Percentiles rank a stretch among this genome's conserved stretches.
phyloP scores from a whole-genome alignment of 768 basidiomycete genomes.

The Lactarius evosmus region DNA sequence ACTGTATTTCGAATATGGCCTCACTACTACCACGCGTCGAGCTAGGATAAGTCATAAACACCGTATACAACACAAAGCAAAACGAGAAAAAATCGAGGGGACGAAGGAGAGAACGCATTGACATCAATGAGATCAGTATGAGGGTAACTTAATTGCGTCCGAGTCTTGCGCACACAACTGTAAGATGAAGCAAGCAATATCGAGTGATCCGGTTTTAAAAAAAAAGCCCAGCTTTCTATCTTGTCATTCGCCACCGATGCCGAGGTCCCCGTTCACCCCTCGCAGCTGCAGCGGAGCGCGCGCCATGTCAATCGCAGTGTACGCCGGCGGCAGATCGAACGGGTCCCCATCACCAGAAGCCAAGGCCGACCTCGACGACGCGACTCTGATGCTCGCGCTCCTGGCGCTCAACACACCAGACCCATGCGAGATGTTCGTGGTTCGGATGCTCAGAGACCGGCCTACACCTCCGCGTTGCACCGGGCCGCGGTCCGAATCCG shows the following conservation, averaged over 20 bases:
- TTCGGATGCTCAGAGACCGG: constrained; percentile 9
- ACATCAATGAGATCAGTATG: not conserved
- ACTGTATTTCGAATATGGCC: not conserved
- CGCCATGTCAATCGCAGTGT: constrained; percentile 20
- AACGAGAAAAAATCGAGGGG: not conserved
- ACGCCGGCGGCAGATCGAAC: constrained; percentile 24
- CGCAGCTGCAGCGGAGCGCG: constrained; percentile 3
- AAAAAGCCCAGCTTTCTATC: not conserved
- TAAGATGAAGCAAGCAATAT: not conserved
- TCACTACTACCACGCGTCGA: not conserved
- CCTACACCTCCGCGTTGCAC: not conserved
- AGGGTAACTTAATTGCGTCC: not conserved
- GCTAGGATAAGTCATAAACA: not conserved
- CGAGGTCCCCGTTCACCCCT: not conserved
- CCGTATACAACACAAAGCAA: not conserved
- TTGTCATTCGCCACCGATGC: not conserved
- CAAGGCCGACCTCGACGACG: not conserved
- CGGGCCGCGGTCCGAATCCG: not conserved
- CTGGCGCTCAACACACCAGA: not conserved
- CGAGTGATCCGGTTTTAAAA: not conserved
- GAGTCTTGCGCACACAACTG: not conserved
- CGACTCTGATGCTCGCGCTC: not conserved
- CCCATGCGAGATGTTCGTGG: not conserved
- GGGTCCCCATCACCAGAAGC: constrained; percentile 2
- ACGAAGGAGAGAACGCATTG: not conserved